Percentiles rank a stretch among this genome's conserved stretches.
Evolutionary conservation across 2,329 filamentous ascomycete species (phyloP).

Genomic region (Exserohilum rostratum): DNA sequence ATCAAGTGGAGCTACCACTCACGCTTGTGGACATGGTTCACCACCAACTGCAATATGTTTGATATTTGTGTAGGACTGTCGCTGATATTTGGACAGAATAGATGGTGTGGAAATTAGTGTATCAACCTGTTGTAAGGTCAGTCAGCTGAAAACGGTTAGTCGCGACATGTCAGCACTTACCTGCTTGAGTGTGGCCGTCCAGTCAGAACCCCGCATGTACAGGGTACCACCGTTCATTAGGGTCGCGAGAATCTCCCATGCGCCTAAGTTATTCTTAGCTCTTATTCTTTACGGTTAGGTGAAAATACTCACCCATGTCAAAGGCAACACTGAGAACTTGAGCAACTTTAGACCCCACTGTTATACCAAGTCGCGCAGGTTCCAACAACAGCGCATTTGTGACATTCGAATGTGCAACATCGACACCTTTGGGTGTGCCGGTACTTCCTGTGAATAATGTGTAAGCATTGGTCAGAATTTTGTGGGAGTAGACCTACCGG

Average conservation of each 20-base stretch:
- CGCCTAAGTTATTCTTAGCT: slow-evolving; percentile 48
- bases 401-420: slow-evolving; percentile 63
- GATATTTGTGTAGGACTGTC: slow-evolving; percentile 57
- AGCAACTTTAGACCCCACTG: slow-evolving; percentile 58
- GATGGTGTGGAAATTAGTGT: slow-evolving; percentile 64
- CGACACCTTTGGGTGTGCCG: slow-evolving; percentile 64
- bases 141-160: background rate
- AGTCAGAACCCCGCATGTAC: slow-evolving; percentile 58
- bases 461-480: background rate
- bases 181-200: slow-evolving; percentile 55
- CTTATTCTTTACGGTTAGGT: background rate
- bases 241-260: slow-evolving; percentile 64
- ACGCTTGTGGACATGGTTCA: slow-evolving; percentile 58
- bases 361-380: slow-evolving; percentile 61
- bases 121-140: slow-evolving; percentile 50
- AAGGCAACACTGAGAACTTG: slow-evolving; percentile 65
- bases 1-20: slow-evolving; percentile 19
- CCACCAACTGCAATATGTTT: slow-evolving; percentile 61
- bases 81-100: slow-evolving; percentile 60
- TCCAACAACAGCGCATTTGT: slow-evolving; percentile 59
- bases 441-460: slow-evolving; percentile 53
- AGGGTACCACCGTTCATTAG: slow-evolving; percentile 66
- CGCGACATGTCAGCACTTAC: slow-evolving; percentile 38
- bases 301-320: slow-evolving; percentile 61
- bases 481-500: slow-evolving; percentile 32